Conservation (phyloP, 208 protist species). For the Endotrypanum monterogeii region DNA sequence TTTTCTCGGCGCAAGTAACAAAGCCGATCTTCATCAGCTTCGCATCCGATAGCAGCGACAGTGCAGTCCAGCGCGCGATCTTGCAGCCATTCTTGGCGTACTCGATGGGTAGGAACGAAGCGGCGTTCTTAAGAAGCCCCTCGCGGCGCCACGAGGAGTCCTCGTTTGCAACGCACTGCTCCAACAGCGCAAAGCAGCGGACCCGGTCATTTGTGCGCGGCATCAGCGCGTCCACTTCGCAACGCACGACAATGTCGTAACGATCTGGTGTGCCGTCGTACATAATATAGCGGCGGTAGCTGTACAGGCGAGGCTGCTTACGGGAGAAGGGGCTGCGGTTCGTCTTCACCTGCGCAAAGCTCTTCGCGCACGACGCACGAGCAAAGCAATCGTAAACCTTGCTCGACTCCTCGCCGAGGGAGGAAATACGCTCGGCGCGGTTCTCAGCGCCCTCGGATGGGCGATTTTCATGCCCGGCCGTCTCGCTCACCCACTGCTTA, state of each 20-base stretch:
- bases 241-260: constrained; percentile 89
- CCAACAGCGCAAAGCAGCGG: constrained; percentile 83
- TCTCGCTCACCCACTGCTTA: constrained; percentile 89
- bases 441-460: constrained; percentile 67
- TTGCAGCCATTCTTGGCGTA: constrained; percentile 75
- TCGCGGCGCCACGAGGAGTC: constrained; percentile 56
- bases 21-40: constrained; percentile 86
- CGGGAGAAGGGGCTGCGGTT: constrained; percentile 64
- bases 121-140: constrained; percentile 46
- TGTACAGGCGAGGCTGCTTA: constrained; percentile 78
- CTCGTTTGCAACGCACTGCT: constrained; percentile 51
- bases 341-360: constrained; percentile 47
- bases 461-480: constrained; percentile 39
- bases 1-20: constrained; percentile 56
- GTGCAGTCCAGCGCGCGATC: constrained; percentile 86
- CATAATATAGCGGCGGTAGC: constrained; percentile 84
- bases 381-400: constrained; percentile 76
- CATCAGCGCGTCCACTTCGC: constrained; percentile 77
- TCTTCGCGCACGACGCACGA: constrained; percentile 51
- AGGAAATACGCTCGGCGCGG: constrained; percentile 54
- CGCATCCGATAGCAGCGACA: constrained; percentile 72
- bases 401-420: constrained; percentile 75
- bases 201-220: constrained; percentile 46
- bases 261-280: constrained; percentile 58
- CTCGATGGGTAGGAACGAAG: constrained; percentile 59